Evolutionary conservation across 306 rosid species (phyloP), one percentile per base, ranked within the genome.

Genomic region (Rosa lucieae): DNA sequence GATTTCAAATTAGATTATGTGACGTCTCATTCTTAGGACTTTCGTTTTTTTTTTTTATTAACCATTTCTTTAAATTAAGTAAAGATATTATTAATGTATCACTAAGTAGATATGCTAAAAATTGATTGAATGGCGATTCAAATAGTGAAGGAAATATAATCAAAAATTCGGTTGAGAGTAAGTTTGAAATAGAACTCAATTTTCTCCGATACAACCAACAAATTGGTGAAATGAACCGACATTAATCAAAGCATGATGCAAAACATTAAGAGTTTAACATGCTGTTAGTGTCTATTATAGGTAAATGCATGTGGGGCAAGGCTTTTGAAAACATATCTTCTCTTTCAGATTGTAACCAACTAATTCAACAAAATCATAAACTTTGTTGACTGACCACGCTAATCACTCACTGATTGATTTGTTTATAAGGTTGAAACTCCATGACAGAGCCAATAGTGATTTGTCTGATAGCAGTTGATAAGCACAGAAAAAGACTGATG

Each of bases 371-470:
- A 76, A 17, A 9, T 21, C 62, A 76, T 29, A 47, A 62, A 32
- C 72, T 46, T 62, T 76, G 47, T 75, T 75, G 78, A 76, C 72
- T 76, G 72, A 76, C 79, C 59, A 15, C 21, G 79, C 72, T 32
- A 63, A 76, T 76, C 32, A 76, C 79, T 32, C 48, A 37, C 3
- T 40, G 49, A 67, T 75, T 61, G 43, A 62, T 75, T 61, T 59
- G 71, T 29, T 61, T 26, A 14, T 39, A 15, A 8, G 71, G n/a
- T 15, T 65, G 40, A 20, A 74, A 56, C 53, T 11, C 62, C 55
- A 10, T 61, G 13, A 61, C 43, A n/a, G 8, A 21, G 51, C 49
- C 12, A 73, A 15, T 72, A 39, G 48, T 17, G 21, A 20, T 44
- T 61, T 17, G 44, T 26, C 58, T 9, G 8, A 7, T 44, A 62